These are phyloP conservation scores for Oxyria digyna DNA, from an alignment of 148 eudicot genomes.

Conservation along the genomic window DNA sequence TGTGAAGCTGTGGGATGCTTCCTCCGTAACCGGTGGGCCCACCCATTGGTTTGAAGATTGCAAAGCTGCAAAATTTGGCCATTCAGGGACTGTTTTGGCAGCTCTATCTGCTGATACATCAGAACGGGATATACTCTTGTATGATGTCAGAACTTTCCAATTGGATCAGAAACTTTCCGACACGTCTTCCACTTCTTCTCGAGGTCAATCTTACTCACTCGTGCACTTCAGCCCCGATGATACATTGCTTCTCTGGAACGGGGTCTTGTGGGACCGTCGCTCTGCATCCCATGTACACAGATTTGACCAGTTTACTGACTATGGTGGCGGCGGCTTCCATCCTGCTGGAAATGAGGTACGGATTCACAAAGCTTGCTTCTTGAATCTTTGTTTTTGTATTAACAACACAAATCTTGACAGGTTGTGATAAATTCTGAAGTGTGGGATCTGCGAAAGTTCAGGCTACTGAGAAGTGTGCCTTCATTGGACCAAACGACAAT, in stretches of 20 bases:
- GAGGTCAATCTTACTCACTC: constrained; percentile 55
- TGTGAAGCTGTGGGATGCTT: constrained; percentile 85
- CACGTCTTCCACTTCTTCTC: constrained; percentile 32
- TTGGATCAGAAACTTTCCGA: constrained; percentile 61
- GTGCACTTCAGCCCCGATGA: constrained; percentile 86
- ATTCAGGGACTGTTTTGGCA: constrained; percentile 56
- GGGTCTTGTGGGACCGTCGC: constrained; percentile 86
- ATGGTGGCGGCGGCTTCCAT: constrained; percentile 98
- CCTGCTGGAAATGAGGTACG: constrained; percentile 99
- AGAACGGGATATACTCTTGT: constrained; percentile 60
- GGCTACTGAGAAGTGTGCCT: constrained; percentile 79
- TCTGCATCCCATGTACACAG: constrained; percentile 53
- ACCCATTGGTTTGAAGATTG: constrained; percentile 69
- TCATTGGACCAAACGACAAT: constrained; percentile 83
- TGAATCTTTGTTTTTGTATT: not conserved
- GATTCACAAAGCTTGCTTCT: not conserved
- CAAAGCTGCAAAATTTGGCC: constrained; percentile 65
- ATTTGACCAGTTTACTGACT: constrained; percentile 87
- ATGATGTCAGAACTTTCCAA: constrained; percentile 60
- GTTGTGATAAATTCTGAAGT: constrained; percentile 96
- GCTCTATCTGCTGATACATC: constrained; percentile 65
- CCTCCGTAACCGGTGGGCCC: constrained; percentile 74
- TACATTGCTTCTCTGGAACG: constrained; percentile 84
- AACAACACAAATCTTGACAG: constrained; percentile 17
- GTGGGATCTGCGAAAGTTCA: constrained; percentile 85